A percentile compares a stretch with the other conserved stretches of the same genome.
Evolutionary conservation across 2,329 filamentous ascomycete species (phyloP).

Genomic region (Scleromitrula shiraiana): DNA sequence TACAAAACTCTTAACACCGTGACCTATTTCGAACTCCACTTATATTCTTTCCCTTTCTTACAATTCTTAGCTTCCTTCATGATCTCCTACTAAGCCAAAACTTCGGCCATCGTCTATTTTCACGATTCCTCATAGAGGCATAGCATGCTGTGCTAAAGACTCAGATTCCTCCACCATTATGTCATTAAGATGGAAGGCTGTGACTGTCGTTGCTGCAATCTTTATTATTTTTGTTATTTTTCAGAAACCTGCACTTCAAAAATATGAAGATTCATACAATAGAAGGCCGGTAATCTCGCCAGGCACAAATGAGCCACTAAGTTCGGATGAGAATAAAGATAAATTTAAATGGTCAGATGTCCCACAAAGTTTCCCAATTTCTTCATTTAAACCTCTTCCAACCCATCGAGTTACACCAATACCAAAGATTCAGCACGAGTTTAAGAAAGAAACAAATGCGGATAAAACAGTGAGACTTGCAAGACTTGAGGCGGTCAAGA

Average conservation of each 20-base stretch:
- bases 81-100: no score
- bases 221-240: background rate
- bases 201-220: background rate
- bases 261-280: background rate
- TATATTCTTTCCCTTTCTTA: no score
- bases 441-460: constrained; percentile 9
- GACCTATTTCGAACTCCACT: no score
- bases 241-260: background rate
- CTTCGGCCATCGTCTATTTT: no score
- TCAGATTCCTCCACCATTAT: background rate
- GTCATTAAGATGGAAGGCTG: constrained; percentile 1
- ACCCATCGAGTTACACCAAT: constrained; percentile 2
- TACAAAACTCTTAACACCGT: no score
- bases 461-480: constrained; percentile 10
- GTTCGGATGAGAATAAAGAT: background rate
- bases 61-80: no score
- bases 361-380: constrained; percentile 9
- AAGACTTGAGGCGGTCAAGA: constrained; percentile 18
- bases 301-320: no score
- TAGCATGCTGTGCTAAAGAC: background rate
- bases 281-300: background rate
- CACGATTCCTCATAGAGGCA: background rate
- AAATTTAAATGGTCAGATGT: constrained; percentile 5
- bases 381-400: constrained; percentile 10
- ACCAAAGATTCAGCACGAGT: constrained; percentile 20